Conservation (phyloP, 495 filamentous ascomycete species). For the Penicillium odoratum region DNA sequence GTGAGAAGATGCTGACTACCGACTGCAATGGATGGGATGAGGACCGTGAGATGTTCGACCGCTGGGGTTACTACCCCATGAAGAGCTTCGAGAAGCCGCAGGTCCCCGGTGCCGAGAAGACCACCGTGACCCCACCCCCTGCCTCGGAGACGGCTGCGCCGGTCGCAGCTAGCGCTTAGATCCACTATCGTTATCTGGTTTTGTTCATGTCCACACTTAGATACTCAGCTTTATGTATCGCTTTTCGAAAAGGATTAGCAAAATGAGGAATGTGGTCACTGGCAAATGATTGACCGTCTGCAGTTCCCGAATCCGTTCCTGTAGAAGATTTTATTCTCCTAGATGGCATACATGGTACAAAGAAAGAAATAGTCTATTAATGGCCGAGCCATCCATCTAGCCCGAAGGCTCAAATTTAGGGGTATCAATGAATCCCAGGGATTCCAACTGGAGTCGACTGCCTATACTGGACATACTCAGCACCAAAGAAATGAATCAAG, state of each 20-base stretch:
- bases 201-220: not conserved
- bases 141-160: conserved; percentile 26
- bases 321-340: not conserved
- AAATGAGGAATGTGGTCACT: not conserved
- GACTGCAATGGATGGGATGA: conserved; percentile 87
- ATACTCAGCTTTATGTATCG: not conserved
- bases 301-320: not conserved
- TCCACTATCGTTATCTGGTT: not conserved
- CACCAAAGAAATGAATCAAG: conserved; percentile 78
- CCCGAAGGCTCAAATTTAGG: not conserved
- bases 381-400: not conserved
- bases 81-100: conserved; percentile 48
- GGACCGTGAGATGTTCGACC: conserved; percentile 74
- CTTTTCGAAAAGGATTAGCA: not conserved
- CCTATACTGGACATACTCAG: conserved; percentile 76
- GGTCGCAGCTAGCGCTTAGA: conserved; percentile 29
- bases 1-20: conserved; percentile 90
- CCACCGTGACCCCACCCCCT: conserved; percentile 14
- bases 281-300: not conserved
- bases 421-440: conserved; percentile 54
- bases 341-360: not conserved
- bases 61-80: conserved; percentile 75
- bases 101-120: conserved; percentile 8
- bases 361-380: not conserved
- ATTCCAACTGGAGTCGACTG: conserved; percentile 69